Evolutionary conservation across 176 grass and related monocot genomes (phyloP), one percentile per base, ranked within the genome.

Genomic region (Olyra latifolia): DNA sequence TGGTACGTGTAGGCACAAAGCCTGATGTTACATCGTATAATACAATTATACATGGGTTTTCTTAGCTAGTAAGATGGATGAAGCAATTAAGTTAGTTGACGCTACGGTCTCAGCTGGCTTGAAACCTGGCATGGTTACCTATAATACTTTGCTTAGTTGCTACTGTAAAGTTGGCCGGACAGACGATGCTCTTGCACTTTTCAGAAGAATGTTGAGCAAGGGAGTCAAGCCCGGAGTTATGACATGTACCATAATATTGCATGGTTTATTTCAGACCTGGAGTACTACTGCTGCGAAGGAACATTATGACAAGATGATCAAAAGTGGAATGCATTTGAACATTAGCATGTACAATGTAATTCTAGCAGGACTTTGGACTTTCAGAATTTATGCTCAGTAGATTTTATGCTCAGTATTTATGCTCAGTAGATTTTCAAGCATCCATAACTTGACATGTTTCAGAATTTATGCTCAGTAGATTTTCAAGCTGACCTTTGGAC

Each of bases 11-110:
- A 77, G 77, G 55, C 28, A 62, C 57, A 19, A 32, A 65, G 48
- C 83, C 71, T 47, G 25, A 72, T 68, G 16, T 63, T 8, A 29
- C 86, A 58, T 66, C 63, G 23, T 82, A 78, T 25, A 86, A 8
- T 3, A 72, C 3, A 72, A 7, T 64, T 0, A 64, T 64, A 40
- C n/a, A 52, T 64, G 69, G 69, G 17, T 73, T 82, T 62, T 29
- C 80, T 32, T 72, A 20, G 5, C 1, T 73, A 10, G 44, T 17
- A 62, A 73, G 43, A 17, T 72, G 7, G 6, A 15, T 62, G 16
- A 42, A 43, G 46, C 22, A 5, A 10, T n/a, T 8, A 41, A 64
- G 14, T 38, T 82, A 38, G 1, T 64, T 54, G 46, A 10, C 16
- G 3, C 3, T 74, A 52, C 65, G 58, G 54, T 60, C 7, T 13